Evolutionary conservation across 2,329 filamentous ascomycete genomes (phyloP), one percentile per base, ranked within the genome.

Genomic region (Colletotrichum chrysophilum): DNA sequence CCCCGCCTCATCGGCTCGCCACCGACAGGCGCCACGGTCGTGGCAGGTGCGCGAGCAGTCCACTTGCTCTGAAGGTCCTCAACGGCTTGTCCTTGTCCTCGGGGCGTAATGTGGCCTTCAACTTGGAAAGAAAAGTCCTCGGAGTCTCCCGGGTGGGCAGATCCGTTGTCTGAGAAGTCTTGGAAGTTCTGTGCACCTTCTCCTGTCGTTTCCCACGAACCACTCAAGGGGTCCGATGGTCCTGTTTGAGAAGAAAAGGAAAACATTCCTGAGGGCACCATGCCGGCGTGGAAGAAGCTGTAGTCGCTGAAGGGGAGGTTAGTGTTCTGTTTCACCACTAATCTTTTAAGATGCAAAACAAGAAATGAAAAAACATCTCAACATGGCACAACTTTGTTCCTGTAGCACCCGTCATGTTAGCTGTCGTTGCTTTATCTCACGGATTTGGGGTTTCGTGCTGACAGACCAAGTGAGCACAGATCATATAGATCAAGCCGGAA

Each of bases 141-240:
- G 80, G 86, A 79, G 78, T 91, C 89, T 87, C 87, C 88, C 80
- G 86, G 84, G 79, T 87, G 85, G 79, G 84, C 84, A 78, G 87
- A 88, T 86, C 86, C 87, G 81, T 86, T 85, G 80, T 89, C 88
- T 81, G 87, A 84, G 82, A 87, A 89, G 78, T 88, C 87, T 83
- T 86, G 86, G 83, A 91, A 90, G 88, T 89, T 90, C 88, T 91
- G 90, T 89, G 88, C 80, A 81, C 89, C 89, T 88, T 92, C 90
- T 86, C 85, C 85, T 86, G 89, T 85, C 82, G 87, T 82, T 80
- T 88, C 89, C 90, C 90, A 92, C 81, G 89, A 86, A 86, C 88
- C 87, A 80, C 83, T 83, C 76, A 90, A 86, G 83, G 89, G 87
- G 87, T 90, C 89, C 82, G 88, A 85, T 87, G 89, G 88, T 89